Conservation (phyloP, 176 grass and related monocot species). For the Aechmea fasciata region DNA sequence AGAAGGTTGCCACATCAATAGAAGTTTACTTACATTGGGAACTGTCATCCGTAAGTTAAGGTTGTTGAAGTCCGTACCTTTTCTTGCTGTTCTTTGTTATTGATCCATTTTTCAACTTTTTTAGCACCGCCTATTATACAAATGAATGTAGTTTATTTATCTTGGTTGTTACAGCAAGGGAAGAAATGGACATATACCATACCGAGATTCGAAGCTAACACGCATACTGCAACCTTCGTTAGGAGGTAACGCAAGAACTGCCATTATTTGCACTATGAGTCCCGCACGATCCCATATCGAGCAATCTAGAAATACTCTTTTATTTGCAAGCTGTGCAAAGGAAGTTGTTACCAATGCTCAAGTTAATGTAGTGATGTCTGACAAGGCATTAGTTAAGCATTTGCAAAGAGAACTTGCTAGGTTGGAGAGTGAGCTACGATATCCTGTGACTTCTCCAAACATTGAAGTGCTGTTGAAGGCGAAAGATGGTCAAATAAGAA, state of each 20-base stretch:
- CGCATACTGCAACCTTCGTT: constrained; percentile 75
- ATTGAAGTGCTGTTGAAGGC: constrained; percentile 64
- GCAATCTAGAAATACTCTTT: constrained; percentile 70
- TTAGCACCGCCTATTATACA: neutral
- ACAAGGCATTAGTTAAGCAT: constrained; percentile 82
- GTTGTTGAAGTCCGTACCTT: constrained; percentile 27
- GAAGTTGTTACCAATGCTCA: constrained; percentile 87
- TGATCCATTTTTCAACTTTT: neutral
- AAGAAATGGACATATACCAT: constrained; percentile 82
- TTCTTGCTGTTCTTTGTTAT: neutral
- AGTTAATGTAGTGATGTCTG: constrained; percentile 81
- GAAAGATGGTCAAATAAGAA: constrained; percentile 65
- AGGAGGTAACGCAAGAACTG: constrained; percentile 79
- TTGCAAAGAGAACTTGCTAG: constrained; percentile 71
- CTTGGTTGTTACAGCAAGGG: constrained; percentile 51
- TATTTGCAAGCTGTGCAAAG: constrained; percentile 81
- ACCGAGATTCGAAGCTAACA: constrained; percentile 90
- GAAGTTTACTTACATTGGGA: constrained; percentile 77
- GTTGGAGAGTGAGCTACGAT: constrained; percentile 67
- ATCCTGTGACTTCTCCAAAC: constrained; percentile 44
- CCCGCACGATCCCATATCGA: constrained; percentile 67
- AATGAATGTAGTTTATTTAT: constrained; percentile 11
- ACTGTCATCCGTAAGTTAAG: constrained; percentile 87
- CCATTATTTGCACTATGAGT: constrained; percentile 87
- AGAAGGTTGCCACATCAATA: constrained; percentile 95